Conservation (phyloP, 257 asterid species). For the Solanum sparsipilum region DNA sequence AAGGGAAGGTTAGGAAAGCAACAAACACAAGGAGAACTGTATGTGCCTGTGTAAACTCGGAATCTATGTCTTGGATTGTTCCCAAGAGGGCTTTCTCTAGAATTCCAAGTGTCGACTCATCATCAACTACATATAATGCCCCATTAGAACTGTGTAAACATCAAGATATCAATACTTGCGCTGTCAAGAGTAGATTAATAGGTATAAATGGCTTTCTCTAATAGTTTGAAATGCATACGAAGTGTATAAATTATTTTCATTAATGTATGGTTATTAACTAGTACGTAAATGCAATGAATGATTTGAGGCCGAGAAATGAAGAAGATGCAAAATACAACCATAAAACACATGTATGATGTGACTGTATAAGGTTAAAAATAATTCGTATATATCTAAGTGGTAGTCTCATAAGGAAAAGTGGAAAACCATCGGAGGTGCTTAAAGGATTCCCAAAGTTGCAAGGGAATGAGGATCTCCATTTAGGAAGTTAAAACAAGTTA, state of each 20-base stretch:
- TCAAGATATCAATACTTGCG: constrained; percentile 1
- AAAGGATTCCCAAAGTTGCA: not conserved
- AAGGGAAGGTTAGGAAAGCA: not conserved
- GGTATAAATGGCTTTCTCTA: not conserved
- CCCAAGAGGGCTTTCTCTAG: constrained; percentile 48
- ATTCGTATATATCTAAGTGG: not conserved
- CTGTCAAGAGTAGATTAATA: not conserved
- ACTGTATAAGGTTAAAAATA: not conserved
- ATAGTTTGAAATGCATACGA: not conserved
- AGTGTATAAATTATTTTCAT: not conserved
- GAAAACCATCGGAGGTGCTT: not conserved
- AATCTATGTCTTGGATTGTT: constrained; percentile 61
- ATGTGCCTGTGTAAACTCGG: constrained; percentile 46
- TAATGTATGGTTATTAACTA: not conserved
- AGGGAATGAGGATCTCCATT: not conserved
- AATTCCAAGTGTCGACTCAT: constrained; percentile 14
- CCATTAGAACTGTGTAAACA: constrained; percentile 18
- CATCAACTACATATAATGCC: constrained; percentile 8
- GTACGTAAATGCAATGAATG: not conserved
- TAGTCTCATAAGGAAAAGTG: not conserved
- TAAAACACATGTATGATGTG: not conserved
- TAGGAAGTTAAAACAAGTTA: not conserved
- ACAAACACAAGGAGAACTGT: not conserved
- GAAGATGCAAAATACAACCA: not conserved
- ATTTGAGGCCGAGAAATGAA: not conserved